phyloP scores from a whole-genome alignment of 768 basidiomycete species.

The Boletus vinaceobasis region DNA sequence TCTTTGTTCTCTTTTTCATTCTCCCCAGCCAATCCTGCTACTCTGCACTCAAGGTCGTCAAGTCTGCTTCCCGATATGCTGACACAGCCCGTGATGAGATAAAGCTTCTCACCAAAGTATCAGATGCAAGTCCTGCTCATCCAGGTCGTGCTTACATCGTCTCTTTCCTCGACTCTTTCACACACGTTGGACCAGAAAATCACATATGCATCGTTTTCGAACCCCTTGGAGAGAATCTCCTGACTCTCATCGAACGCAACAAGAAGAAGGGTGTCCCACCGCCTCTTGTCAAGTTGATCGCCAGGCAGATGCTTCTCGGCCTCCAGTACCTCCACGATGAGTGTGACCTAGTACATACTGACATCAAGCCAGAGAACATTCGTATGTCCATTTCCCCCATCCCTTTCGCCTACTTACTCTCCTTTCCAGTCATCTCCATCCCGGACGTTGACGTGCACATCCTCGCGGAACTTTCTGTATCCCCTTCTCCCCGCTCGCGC shows the following conservation, averaged over 20 bases:
- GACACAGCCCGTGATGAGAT: constrained; percentile 98
- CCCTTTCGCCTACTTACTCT: constrained; percentile 11
- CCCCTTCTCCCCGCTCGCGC: constrained; percentile 71
- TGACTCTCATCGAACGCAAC: constrained; percentile 71
- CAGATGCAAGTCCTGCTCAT: constrained; percentile 67
- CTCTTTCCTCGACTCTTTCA: constrained; percentile 87
- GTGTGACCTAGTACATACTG: constrained; percentile 90
- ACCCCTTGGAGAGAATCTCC: constrained; percentile 75
- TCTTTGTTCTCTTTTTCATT: constrained; percentile 13
- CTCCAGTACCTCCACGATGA: constrained; percentile 91
- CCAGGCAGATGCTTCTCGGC: constrained; percentile 83
- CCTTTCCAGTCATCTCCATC: constrained; percentile 66
- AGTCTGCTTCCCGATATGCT: constrained; percentile 91
- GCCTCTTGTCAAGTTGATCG: constrained; percentile 78
- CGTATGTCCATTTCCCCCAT: constrained; percentile 51
- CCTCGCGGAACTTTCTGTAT: constrained; percentile 59
- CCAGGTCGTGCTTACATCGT: constrained; percentile 80
- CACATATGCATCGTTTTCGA: constrained; percentile 94
- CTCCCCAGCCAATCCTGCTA: constrained; percentile 60
- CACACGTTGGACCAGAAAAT: constrained; percentile 67
- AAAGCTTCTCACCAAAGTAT: constrained; percentile 78
- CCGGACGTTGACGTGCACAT: constrained; percentile 79
- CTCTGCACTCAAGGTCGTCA: constrained; percentile 92
- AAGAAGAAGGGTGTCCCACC: constrained; percentile 82
- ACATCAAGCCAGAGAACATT: constrained; percentile 95